Evolutionary conservation across 169 alveolate genomes (phyloP).

Genomic region (Eimeria praecox): DNA sequence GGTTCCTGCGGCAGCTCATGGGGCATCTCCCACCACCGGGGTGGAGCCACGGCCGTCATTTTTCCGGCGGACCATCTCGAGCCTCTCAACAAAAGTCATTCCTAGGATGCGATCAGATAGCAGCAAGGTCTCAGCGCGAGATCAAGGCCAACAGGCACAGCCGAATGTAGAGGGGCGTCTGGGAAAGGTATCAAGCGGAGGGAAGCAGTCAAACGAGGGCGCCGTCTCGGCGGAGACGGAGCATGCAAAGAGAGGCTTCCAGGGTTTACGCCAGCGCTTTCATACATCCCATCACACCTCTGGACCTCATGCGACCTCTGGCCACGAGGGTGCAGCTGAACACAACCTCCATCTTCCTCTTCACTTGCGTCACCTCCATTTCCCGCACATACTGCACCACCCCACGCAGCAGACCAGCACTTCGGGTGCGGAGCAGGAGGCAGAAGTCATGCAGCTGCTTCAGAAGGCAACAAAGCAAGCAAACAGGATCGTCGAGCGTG

Average conservation of each 20-base stretch:
- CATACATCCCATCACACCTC: not conserved
- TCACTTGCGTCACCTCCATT: constrained; percentile 34
- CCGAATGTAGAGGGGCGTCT: not conserved
- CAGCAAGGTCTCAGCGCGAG: not conserved
- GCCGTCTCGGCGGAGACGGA: not conserved
- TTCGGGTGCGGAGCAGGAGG: not conserved
- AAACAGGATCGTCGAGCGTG: constrained; percentile 30
- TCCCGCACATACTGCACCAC: constrained; percentile 55
- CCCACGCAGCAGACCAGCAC: not conserved
- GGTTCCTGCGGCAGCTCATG: constrained; percentile 37
- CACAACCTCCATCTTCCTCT: constrained; percentile 38
- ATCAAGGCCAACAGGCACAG: not conserved
- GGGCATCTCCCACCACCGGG: constrained; percentile 34
- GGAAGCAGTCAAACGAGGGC: not conserved
- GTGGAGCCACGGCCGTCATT: constrained; percentile 67
- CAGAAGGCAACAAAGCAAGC: constrained; percentile 45
- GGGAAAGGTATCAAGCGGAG: constrained; percentile 17
- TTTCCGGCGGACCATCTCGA: constrained; percentile 45
- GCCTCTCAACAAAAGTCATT: constrained; percentile 12
- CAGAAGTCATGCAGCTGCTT: constrained; percentile 48
- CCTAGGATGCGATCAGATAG: constrained; percentile 46
- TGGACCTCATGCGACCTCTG: not conserved
- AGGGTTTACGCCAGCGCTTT: constrained; percentile 32
- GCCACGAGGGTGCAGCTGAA: constrained; percentile 1
- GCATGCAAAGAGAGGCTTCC: constrained; percentile 18